Conservation (phyloP, 352 stramenopile species). For the Pythium aquatile region DNA sequence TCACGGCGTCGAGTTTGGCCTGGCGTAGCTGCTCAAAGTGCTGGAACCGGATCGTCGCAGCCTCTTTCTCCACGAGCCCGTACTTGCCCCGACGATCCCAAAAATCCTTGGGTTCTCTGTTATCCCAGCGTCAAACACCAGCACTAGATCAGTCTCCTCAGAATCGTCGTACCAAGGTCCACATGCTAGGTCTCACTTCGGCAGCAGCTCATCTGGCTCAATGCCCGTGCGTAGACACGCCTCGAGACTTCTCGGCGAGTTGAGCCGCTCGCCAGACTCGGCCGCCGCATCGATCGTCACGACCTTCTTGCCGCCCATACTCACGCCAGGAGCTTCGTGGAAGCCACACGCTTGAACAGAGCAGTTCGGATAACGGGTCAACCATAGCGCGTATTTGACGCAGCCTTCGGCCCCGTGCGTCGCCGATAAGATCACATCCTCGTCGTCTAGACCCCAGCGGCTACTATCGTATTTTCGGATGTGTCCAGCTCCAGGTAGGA, state of each 20-base stretch:
- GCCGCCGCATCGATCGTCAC: slow-evolving; percentile 52
- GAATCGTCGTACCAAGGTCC: no score
- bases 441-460: not conserved
- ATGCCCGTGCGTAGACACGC: slow-evolving; percentile 71
- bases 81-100: slow-evolving; percentile 54
- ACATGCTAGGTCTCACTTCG: slow-evolving; percentile 31
- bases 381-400: not conserved
- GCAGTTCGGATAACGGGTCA: slow-evolving; percentile 1
- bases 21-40: slow-evolving; percentile 70
- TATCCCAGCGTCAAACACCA: not conserved
- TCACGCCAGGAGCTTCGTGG: not conserved
- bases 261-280: slow-evolving; percentile 49
- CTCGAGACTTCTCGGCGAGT: slow-evolving; percentile 64
- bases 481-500: not conserved
- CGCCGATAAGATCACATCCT: slow-evolving; percentile 5
- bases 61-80: slow-evolving; percentile 70
- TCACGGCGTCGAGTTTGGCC: slow-evolving; percentile 56
- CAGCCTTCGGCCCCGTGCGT: not conserved
- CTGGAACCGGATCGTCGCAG: slow-evolving; percentile 61
- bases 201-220: slow-evolving; percentile 58
- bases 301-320: slow-evolving; percentile 38
- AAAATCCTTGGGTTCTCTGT: slow-evolving; percentile 48
- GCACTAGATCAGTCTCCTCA: not conserved
- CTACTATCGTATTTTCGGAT: slow-evolving; percentile 4
- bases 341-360: not conserved